These are phyloP conservation scores for Cucumis sativus DNA, from an alignment of 306 rosid genomes.

Conservation along the genomic window DNA sequence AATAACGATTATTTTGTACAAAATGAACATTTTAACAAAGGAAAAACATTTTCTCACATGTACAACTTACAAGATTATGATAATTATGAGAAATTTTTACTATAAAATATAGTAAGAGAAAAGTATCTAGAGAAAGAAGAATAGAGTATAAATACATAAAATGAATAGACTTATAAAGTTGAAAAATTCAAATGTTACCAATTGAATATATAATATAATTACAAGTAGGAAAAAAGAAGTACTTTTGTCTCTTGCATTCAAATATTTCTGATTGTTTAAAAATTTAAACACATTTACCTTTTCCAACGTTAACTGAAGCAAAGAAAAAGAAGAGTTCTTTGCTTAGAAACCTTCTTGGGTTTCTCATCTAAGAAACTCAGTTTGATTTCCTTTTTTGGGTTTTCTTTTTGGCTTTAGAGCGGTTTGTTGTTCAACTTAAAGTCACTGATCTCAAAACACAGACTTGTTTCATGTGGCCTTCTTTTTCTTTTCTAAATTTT, in stretches of 20 bases:
- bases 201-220: background rate
- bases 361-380: background rate
- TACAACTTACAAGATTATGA: too few relatives aligned
- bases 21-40: too few relatives aligned
- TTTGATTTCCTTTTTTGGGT: background rate
- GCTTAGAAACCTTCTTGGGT: background rate
- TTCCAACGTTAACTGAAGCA: background rate
- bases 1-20: too few relatives aligned
- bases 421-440: background rate
- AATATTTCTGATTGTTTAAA: background rate
- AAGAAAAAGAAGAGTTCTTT: background rate
- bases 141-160: too few relatives aligned
- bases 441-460: too few relatives aligned
- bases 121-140: too few relatives aligned
- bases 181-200: background rate
- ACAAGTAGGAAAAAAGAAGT: background rate
- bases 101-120: too few relatives aligned
- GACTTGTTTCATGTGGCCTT: too few relatives aligned
- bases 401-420: background rate
- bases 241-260: background rate
- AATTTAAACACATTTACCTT: background rate
- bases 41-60: background rate
- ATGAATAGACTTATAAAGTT: background rate
- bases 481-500: too few relatives aligned
- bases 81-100: too few relatives aligned